Evolutionary conservation across 208 protist species (phyloP).

Genomic region (Leishmania major): DNA sequence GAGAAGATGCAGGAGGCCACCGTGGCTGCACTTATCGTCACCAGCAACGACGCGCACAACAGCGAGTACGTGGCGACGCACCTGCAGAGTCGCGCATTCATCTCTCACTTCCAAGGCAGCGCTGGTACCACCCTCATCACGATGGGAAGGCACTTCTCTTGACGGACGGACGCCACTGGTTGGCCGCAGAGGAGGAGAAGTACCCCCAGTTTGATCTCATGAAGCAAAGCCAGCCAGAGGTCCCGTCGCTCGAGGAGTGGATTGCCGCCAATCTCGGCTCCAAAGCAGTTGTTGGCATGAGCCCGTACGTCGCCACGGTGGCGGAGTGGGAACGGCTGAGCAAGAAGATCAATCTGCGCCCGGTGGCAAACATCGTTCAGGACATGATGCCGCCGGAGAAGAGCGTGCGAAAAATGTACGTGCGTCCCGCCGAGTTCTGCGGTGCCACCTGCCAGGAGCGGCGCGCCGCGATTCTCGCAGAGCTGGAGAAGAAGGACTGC

Average conservation of each 20-base stretch:
- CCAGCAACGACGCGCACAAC: slow-evolving; percentile 94
- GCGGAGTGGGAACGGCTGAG: slow-evolving; percentile 74
- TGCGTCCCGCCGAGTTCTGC: slow-evolving; percentile 67
- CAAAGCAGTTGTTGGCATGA: slow-evolving; percentile 52
- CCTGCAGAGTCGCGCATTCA: slow-evolving; percentile 91
- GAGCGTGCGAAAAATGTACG: slow-evolving; percentile 36
- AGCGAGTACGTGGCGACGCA: slow-evolving; percentile 94
- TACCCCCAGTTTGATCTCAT: slow-evolving; percentile 86
- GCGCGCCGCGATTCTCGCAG: slow-evolving; percentile 45
- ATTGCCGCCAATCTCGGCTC: slow-evolving; percentile 51
- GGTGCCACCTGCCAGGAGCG: slow-evolving; percentile 67
- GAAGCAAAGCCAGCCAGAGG: slow-evolving; percentile 67
- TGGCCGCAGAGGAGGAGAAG: slow-evolving; percentile 90
- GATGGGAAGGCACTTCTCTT: slow-evolving; percentile 88
- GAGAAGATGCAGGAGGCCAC: slow-evolving; percentile 67
- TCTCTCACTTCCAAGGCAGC: slow-evolving; percentile 96
- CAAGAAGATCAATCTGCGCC: slow-evolving; percentile 56
- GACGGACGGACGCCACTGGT: slow-evolving; percentile 98
- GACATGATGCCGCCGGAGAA: slow-evolving; percentile 42
- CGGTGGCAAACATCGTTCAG: slow-evolving; percentile 42
- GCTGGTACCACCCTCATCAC: slow-evolving; percentile 90
- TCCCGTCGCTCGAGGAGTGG: slow-evolving; percentile 79
- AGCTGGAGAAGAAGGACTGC: slow-evolving; percentile 55
- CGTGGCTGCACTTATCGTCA: slow-evolving; percentile 90
- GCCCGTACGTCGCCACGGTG: slow-evolving; percentile 73